phyloP scores from a whole-genome alignment of 495 filamentous ascomycete species.

The Daldinia caldariorum region DNA sequence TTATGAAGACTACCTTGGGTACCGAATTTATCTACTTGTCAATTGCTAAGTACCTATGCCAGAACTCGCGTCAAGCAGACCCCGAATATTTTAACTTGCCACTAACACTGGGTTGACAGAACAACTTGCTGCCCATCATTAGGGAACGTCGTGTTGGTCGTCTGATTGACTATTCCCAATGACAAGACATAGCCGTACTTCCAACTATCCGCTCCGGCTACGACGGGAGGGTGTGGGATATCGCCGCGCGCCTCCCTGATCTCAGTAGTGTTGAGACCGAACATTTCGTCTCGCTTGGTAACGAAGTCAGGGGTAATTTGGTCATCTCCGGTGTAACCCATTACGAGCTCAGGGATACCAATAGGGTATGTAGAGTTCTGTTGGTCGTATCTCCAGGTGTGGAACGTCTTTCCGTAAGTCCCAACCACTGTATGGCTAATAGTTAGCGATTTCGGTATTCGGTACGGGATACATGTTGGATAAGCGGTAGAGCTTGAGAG shows the following conservation, averaged over 20 bases:
- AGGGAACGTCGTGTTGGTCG: slow-evolving; percentile 29
- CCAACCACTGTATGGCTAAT: slow-evolving; percentile 37
- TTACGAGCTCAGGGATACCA: slow-evolving; percentile 54
- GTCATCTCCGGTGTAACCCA: slow-evolving; percentile 50
- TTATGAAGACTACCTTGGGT: background rate
- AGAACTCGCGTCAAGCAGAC: background rate
- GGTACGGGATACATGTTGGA: too few species aligned
- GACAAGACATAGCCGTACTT: slow-evolving; percentile 43
- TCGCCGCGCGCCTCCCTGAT: slow-evolving; percentile 36
- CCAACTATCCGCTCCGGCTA: slow-evolving; percentile 45
- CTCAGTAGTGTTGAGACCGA: slow-evolving; percentile 55
- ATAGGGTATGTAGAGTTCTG: slow-evolving; percentile 44
- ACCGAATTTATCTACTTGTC: background rate
- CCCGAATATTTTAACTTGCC: background rate
- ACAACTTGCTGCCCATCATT: slow-evolving; percentile 12
- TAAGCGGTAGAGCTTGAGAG: background rate
- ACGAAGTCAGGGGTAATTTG: slow-evolving; percentile 65
- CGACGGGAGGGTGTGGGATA: slow-evolving; percentile 26
- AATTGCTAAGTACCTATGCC: background rate
- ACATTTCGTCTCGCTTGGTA: slow-evolving; percentile 61
- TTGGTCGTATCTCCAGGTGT: slow-evolving; percentile 53
- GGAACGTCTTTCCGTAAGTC: slow-evolving; percentile 53
- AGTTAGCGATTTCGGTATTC: background rate
- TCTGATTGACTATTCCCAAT: slow-evolving; percentile 42
- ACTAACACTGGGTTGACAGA: background rate